Conservation (phyloP, 1,284 basidiomycete genomes). For the Fomitopsis pinicola region DNA sequence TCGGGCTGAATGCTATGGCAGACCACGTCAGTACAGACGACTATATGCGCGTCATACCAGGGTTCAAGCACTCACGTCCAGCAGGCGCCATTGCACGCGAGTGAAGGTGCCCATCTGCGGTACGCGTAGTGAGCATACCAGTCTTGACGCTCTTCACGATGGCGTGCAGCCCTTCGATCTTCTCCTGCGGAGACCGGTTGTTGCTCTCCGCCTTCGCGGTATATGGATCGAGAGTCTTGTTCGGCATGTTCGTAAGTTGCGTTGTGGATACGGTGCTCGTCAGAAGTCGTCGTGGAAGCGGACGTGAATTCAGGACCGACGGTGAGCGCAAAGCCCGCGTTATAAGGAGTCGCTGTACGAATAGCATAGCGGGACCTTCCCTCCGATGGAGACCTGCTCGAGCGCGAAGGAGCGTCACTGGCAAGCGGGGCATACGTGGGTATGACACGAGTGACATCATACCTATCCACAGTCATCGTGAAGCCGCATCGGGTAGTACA, state of each 20-base stretch:
- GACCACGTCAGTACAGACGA: background rate
- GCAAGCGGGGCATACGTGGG: background rate
- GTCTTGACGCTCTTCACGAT: conserved; percentile 60
- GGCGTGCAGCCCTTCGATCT: conserved; percentile 61
- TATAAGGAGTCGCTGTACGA: background rate
- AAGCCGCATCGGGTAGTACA: background rate
- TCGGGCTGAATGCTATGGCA: conserved; percentile 39
- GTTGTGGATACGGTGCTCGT: background rate
- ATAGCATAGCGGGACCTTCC: background rate
- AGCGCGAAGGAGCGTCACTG: background rate
- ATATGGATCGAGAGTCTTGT: conserved; percentile 60
- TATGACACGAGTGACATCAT: background rate
- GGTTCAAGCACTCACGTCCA: conserved; percentile 39
- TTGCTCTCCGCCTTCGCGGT: conserved; percentile 54
- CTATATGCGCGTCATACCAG: background rate
- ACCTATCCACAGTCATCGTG: background rate
- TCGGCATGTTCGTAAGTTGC: conserved; percentile 14
- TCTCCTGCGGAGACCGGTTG: conserved; percentile 53
- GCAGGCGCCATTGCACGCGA: conserved; percentile 81
- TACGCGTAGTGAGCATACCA: conserved; percentile 80
- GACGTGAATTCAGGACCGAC: background rate
- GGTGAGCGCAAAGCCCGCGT: background rate
- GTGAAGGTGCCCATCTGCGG: conserved; percentile 73
- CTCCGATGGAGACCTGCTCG: background rate
- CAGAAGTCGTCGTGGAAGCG: background rate